phyloP scores from a whole-genome alignment of 352 stramenopile species.

The Phytophthora crassamura region DNA sequence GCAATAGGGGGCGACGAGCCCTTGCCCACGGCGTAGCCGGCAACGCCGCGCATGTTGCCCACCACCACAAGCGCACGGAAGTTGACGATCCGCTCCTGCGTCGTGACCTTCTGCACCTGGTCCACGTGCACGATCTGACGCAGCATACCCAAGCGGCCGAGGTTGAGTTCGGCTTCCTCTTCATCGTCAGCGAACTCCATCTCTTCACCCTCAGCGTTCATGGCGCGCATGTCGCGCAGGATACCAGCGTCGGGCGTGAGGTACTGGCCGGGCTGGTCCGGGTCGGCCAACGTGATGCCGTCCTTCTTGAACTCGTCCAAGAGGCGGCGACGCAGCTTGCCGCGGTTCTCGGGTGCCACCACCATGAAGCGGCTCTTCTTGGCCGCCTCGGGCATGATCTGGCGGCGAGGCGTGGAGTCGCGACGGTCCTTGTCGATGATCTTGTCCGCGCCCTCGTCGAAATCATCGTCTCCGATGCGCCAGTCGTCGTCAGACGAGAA shows the following conservation, averaged over 20 bases:
- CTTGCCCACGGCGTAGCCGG: conserved; percentile 95
- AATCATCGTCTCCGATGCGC: conserved; percentile 53
- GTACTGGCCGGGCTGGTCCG: conserved; percentile 51
- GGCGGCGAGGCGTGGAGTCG: conserved; percentile 63
- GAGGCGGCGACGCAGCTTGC: conserved; percentile 77
- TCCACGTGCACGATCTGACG: conserved; percentile 87
- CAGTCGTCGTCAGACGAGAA: conserved; percentile 68
- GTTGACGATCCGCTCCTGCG: conserved; percentile 92
- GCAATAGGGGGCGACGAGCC: conserved; percentile 88
- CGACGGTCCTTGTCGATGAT: conserved; percentile 75
- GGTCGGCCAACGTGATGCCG: conserved; percentile 65
- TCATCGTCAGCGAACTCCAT: conserved; percentile 74
- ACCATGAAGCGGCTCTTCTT: conserved; percentile 81
- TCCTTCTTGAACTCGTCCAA: conserved; percentile 86
- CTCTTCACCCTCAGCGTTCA: conserved; percentile 76
- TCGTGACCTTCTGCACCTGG: conserved; percentile 90
- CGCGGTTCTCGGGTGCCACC: conserved; percentile 75
- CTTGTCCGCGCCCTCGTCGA: conserved; percentile 74
- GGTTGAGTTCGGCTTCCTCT: conserved; percentile 68
- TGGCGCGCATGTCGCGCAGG: conserved; percentile 67
- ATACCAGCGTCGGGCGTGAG: conserved; percentile 66
- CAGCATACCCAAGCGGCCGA: conserved; percentile 70
- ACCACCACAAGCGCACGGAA: conserved; percentile 95
- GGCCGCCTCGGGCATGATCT: conserved; percentile 77
- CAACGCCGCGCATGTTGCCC: conserved; percentile 93